A percentile compares a stretch with the other conserved stretches of the same genome.
Evolutionary conservation across 495 filamentous ascomycete genomes (phyloP).

Genomic region (Parmelia sp.): DNA sequence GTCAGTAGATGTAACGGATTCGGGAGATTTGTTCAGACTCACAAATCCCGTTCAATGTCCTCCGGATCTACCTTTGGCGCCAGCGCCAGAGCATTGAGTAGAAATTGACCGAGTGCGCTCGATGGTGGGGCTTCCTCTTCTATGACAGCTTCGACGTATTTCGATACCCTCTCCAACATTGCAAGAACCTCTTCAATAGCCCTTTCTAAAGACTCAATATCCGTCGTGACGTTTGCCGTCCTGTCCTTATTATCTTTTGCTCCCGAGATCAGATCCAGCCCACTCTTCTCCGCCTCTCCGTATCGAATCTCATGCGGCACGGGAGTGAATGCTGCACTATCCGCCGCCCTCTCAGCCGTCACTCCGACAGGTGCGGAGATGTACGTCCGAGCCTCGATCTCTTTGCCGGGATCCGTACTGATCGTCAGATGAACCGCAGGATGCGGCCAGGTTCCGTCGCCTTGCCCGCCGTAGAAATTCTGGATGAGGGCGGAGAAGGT

Average conservation of each 20-base stretch:
- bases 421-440: conserved; percentile 95
- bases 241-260: conserved; percentile 76
- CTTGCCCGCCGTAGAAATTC: conserved; percentile 97
- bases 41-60: conserved; percentile 92
- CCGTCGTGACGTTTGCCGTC: conserved; percentile 62
- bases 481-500: conserved; percentile 97
- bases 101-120: conserved; percentile 84
- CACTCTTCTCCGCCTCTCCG: conserved; percentile 85
- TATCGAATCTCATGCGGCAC: conserved; percentile 89
- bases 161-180: conserved; percentile 81
- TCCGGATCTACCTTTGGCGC: conserved; percentile 87
- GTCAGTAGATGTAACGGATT: conserved; percentile 7
- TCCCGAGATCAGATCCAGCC: conserved; percentile 75
- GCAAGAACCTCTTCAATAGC: conserved; percentile 77
- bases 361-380: conserved; percentile 93
- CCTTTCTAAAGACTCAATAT: conserved; percentile 80
- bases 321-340: conserved; percentile 92
- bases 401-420: conserved; percentile 73
- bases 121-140: conserved; percentile 62
- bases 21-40: conserved; percentile 31
- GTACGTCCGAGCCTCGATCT: conserved; percentile 82
- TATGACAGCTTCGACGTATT: conserved; percentile 80
- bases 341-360: conserved; percentile 85
- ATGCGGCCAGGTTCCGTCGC: conserved; percentile 93
- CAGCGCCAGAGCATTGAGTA: conserved; percentile 84